Base-by-base conservation (phyloP, 225 moss, liverwort and hornwort species). In the Lunularia cruciata region DNA sequence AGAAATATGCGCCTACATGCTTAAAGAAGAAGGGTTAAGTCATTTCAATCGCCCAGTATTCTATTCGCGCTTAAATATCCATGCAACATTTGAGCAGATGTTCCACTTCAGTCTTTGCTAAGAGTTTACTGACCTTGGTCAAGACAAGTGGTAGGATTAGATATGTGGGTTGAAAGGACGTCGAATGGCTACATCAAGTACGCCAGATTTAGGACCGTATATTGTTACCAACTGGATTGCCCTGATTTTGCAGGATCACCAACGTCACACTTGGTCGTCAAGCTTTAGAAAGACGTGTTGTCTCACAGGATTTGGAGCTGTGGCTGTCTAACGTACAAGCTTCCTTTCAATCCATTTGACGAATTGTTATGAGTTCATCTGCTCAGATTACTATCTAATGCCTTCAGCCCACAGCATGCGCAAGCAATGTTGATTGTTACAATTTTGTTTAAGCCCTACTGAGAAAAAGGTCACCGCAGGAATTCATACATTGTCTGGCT, bases 21-120 rank as follows among this genome's bases (percentile, higher is more conserved):
- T 99, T 69, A 79, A 82, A 74, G 98, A 99, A 84, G 86, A 91
- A 70, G 98, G 98, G 96, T 98, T n/a, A n/a, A n/a, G n/a, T n/a
- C n/a, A n/a, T n/a, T n/a, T n/a, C n/a, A n/a, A n/a, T n/a, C n/a
- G n/a, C n/a, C n/a, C n/a, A n/a, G n/a, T n/a, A n/a, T n/a, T n/a
- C n/a, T n/a, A n/a, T n/a, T n/a, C n/a, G n/a, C n/a, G n/a, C n/a
- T n/a, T n/a, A n/a, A n/a, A n/a, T n/a, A n/a, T n/a, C n/a, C n/a
- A n/a, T n/a, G n/a, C n/a, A n/a, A n/a, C n/a, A n/a, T n/a, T n/a
- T n/a, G n/a, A n/a, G n/a, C n/a, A n/a, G n/a, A n/a, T n/a, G n/a
- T n/a, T n/a, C n/a, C n/a, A n/a, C n/a, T n/a, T n/a, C n/a, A n/a
- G n/a, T n/a, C n/a, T n/a, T n/a, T n/a, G n/a, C n/a, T n/a, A n/a